Evolutionary conservation across 768 basidiomycete species (phyloP).

Genomic region (Mrakia frigida): DNA sequence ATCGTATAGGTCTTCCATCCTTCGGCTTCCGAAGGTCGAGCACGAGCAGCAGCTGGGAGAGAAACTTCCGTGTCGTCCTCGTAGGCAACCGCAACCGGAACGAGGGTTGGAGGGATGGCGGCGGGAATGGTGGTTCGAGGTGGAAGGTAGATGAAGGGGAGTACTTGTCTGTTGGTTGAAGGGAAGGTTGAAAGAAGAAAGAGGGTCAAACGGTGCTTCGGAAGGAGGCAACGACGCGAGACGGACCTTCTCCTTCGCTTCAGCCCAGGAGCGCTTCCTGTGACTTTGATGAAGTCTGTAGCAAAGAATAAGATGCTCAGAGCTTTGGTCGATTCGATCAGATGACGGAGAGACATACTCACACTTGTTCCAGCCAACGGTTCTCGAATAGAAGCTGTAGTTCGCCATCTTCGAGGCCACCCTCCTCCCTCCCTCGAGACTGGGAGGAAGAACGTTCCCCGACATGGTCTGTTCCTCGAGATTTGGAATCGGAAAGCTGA

Average conservation of each 20-base stretch:
- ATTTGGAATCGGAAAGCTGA: not conserved
- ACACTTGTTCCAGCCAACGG: not conserved
- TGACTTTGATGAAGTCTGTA: not conserved
- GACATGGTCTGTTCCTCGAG: not conserved
- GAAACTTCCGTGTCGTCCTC: not conserved
- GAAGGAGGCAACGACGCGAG: not conserved
- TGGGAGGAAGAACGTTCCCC: not conserved
- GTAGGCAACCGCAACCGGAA: no score
- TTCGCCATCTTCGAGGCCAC: not conserved
- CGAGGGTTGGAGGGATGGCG: not conserved
- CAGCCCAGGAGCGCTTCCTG: no score
- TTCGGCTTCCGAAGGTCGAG: not conserved
- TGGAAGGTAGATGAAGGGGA: not conserved
- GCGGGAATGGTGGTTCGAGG: not conserved
- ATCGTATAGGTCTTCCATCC: not conserved
- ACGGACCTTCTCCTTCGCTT: not conserved
- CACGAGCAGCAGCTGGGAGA: not conserved
- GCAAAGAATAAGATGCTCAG: not conserved
- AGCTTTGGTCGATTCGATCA: not conserved
- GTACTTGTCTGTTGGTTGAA: not conserved
- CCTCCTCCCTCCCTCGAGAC: not conserved
- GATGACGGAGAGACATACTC: not conserved
- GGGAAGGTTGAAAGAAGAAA: not conserved
- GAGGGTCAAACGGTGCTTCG: no score
- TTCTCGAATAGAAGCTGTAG: not conserved